Conservation (phyloP, 2,329 filamentous ascomycete genomes). For the Colletotrichum chlorophyti region DNA sequence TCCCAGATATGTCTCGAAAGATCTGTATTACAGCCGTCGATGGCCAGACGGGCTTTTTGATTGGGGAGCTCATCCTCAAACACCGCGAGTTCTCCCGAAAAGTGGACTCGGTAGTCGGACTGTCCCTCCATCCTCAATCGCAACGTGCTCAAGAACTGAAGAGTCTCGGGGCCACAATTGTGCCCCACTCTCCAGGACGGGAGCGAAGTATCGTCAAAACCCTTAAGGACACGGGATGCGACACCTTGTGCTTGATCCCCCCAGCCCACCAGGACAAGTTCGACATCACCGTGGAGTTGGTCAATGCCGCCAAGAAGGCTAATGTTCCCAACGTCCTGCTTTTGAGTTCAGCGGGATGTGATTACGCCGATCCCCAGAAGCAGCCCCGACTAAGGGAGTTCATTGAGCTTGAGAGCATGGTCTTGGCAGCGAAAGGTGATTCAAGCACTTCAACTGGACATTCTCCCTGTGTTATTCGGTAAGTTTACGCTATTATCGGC, state of each 20-base stretch:
- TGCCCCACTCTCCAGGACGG: constrained; percentile 48
- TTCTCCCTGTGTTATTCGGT: constrained; percentile 55
- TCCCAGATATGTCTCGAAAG: constrained; percentile 58
- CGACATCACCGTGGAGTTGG: constrained; percentile 52
- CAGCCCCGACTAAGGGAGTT: constrained; percentile 59
- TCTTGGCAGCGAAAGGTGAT: constrained; percentile 52
- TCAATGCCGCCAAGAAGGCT: constrained; percentile 51
- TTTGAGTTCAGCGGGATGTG: constrained; percentile 55
- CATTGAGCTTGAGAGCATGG: constrained; percentile 53
- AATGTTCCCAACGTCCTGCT: constrained; percentile 52
- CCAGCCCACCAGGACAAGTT: constrained; percentile 53
- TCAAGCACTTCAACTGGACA: constrained; percentile 42
- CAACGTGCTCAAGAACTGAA: constrained; percentile 47
- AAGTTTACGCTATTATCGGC: constrained; percentile 9
- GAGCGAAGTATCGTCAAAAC: constrained; percentile 44
- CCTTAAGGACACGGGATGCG: constrained; percentile 49
- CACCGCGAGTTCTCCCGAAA: constrained; percentile 48
- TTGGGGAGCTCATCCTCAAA: constrained; percentile 55
- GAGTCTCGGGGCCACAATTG: constrained; percentile 48
- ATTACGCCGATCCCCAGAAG: constrained; percentile 54
- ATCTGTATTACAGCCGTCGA: constrained; percentile 56
- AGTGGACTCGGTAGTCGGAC: constrained; percentile 47
- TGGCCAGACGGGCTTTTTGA: constrained; percentile 57
- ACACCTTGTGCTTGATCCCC: constrained; percentile 57
- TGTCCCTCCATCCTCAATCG: constrained; percentile 47